These are phyloP conservation scores for Lentinus polychrous DNA, from an alignment of 1,284 basidiomycete species.

Conservation along the genomic window DNA sequence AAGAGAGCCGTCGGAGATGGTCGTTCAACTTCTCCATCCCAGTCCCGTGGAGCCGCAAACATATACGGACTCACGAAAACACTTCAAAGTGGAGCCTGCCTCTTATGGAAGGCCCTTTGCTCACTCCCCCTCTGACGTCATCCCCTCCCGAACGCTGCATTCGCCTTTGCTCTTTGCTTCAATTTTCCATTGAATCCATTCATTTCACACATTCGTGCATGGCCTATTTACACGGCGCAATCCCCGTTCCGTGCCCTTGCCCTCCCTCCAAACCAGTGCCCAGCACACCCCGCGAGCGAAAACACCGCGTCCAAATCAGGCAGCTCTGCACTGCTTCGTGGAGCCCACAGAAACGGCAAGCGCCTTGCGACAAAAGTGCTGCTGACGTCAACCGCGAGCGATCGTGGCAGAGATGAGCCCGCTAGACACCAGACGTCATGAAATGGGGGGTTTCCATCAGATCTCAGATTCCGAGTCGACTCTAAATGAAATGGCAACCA, in stretches of 20 bases:
- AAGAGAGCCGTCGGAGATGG: slow-evolving; percentile 4
- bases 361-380: neutral
- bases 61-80: no score
- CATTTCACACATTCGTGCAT: no score
- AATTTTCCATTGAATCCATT: no score
- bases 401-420: slow-evolving; percentile 43
- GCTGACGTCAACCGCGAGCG: slow-evolving; percentile 29
- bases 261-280: neutral
- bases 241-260: neutral
- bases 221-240: no score
- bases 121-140: neutral
- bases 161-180: neutral
- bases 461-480: slow-evolving; percentile 2
- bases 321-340: no score
- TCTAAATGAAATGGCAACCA: slow-evolving; percentile 8
- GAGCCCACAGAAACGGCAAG: no score
- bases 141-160: neutral
- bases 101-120: neutral
- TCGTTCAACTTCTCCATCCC: slow-evolving; percentile 11
- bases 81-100: neutral
- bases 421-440: slow-evolving; percentile 20
- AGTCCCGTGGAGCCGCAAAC: slow-evolving; percentile 7
- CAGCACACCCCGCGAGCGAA: neutral
- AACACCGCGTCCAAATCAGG: neutral
- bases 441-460: slow-evolving; percentile 20